Conservation (phyloP, 1,284 basidiomycete species). For the Ganoderma lucidum region DNA sequence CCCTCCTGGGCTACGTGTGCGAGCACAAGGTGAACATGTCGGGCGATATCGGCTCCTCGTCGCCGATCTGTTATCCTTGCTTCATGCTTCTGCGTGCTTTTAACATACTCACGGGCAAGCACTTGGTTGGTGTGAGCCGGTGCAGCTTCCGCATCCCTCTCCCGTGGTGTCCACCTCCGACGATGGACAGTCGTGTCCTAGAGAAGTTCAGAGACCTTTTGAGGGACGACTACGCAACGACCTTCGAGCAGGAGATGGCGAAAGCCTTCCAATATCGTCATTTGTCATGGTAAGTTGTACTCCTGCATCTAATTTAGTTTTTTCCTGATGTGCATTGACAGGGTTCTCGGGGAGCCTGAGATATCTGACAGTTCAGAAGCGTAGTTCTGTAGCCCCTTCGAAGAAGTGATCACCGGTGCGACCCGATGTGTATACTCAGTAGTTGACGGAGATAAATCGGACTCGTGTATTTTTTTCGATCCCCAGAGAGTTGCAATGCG, state of each 20-base stretch:
- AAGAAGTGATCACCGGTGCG: too few species aligned
- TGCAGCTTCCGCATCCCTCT: not conserved
- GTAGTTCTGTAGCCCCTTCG: too few species aligned
- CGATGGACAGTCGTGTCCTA: not conserved
- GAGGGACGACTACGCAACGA: not conserved
- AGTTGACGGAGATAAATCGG: too few species aligned
- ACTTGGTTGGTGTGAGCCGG: not conserved
- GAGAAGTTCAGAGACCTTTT: not conserved
- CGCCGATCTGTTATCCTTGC: not conserved
- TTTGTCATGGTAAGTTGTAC: too few species aligned
- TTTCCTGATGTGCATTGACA: too few species aligned
- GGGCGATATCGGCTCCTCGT: not conserved
- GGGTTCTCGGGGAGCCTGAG: too few species aligned
- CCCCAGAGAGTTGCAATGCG: too few species aligned
- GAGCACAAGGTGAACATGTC: not conserved
- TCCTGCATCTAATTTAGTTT: too few species aligned
- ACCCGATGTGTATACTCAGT: too few species aligned
- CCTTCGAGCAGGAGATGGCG: not conserved
- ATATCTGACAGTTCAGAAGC: too few species aligned
- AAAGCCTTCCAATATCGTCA: not conserved
- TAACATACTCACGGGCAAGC: not conserved
- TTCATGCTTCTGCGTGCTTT: not conserved
- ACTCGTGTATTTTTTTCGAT: too few species aligned
- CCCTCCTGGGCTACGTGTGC: not conserved
- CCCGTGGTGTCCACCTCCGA: not conserved